Evolutionary conservation across 1,139 yeast species (phyloP), one percentile per base, ranked within the genome.

Genomic region (Suhomyces bribrorum): DNA sequence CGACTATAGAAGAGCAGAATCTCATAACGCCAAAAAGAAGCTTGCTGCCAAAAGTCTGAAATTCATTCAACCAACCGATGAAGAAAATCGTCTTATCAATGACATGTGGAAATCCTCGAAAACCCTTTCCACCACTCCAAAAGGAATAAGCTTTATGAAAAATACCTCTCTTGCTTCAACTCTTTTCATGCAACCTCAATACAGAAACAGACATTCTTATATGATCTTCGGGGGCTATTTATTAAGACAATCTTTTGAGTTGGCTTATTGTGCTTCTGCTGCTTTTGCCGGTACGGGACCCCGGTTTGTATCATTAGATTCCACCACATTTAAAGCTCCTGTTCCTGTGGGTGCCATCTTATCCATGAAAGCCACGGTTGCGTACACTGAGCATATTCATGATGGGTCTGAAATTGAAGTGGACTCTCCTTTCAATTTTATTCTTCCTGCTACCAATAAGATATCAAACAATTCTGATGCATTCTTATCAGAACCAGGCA

Each of bases 181-280:
- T 5, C 73, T 83, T 51, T 82, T 89, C 63, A 90, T 89, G 94
- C 97, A 89, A 65, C 97, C 97, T 2, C 97, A 89, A 65, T 89
- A 88, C 65, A 79, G 97, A 63, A 89, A 89, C 68, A 79, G 96
- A 59, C 96, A 89, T 58, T 86, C 95, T 8, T 86, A 85, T 62
- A 88, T 89, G 90, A 86, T 89, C 37, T 89, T 89, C 60, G 97
- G 97, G 49, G 97, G 97, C 18, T 89, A 89, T 56, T 69, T 89
- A 55, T 77, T 89, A 67, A 81, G 96, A 61, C 96, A 88, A 64
- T 81, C 96, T 4, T 89, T 89, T 61, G 97, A 89, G 61, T 76
- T 89, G 53, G 97, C 96, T 2, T 89, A 89, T 60, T 86, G 95
- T 62, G 81, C 94, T 13, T 87, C 96, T 9, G 95, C 96, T 5